Base-by-base conservation (phyloP, 306 rosid genomes). In the Fragaria vesca region DNA sequence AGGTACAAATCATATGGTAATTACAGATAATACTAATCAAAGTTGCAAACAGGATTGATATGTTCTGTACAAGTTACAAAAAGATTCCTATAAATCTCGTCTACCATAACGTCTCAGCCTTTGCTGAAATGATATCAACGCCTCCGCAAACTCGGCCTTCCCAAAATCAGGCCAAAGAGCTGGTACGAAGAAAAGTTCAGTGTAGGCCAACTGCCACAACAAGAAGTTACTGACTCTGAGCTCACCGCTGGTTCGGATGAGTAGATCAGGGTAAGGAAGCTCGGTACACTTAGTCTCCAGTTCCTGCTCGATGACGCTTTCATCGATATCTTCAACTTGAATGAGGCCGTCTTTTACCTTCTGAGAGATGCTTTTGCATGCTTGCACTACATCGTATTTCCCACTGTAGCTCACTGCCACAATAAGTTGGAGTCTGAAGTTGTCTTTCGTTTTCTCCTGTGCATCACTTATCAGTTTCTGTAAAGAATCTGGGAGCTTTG, bases 81-180 rank as follows among this genome's bases (percentile, higher is more conserved):
- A 12, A 76, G 12, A 52, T n/a, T 60, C 9, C 69, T 58, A 80
- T 4, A 54, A 72, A 8, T 57, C 54, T 73, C 91, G 77, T 52
- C 79, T 85, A 76, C 97, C 97, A 40, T 69, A 94, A 26, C 96
- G 96, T 69, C 98, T 84, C 3, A 85, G 86, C 68, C 96, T 75
- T 6, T 79, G 84, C 72, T 94, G 97, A 82, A 81, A 94, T n/a
- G 97, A 94, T 58, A 48, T 46, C 46, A 94, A 78, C 9, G 97
- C 97, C 38, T 90, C 85, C 0, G 83, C 72, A 81, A 94, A 92
- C 72, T 85, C 93, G 8, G 77, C 82, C 69, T 82, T 83, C 15
- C 91, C 91, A 73, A 86, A 94, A 83, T 92, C 98, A 43, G 97
- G 97, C 98, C 97, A 91, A 3, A 87, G 82, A 8, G 83, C 52